Evolutionary conservation across 164 flowering plant species (phyloP).

Genomic region (Nymphaea thermarum): DNA sequence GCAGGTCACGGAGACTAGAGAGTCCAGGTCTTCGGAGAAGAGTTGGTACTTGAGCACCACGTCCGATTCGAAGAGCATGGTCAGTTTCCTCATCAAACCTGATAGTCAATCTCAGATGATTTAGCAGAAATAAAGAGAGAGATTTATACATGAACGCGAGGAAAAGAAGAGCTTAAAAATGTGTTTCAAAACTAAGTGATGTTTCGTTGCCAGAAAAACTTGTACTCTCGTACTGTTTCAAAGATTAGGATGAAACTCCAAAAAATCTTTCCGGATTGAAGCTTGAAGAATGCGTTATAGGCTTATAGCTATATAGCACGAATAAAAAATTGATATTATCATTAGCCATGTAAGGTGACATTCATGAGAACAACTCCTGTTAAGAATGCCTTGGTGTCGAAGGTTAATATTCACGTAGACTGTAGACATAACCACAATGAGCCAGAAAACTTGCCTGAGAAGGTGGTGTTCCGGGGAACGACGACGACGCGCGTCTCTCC

Average conservation of each 20-base stretch:
- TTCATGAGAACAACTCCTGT: no score
- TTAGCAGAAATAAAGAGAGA: constrained; percentile 3
- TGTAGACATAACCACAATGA: background rate
- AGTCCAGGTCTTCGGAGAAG: constrained; percentile 68
- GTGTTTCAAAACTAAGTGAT: no score
- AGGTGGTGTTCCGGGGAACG: constrained; percentile 36
- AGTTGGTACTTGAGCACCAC: constrained; percentile 74
- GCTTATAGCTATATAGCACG: no score
- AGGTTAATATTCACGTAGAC: no score
- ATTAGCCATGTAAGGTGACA: no score
- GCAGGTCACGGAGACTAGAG: constrained; percentile 54
- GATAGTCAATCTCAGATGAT: constrained; percentile 5
- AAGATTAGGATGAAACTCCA: no score
- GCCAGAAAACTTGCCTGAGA: constrained; percentile 30
- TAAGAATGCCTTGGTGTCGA: no score
- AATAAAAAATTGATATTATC: no score
- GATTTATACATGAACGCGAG: background rate
- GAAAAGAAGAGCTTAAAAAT: background rate
- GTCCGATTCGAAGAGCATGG: constrained; percentile 31
- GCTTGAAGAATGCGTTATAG: no score
- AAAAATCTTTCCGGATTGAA: no score
- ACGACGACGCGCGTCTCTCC: constrained; percentile 82
- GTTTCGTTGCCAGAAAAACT: no score
- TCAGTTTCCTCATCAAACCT: constrained; percentile 71
- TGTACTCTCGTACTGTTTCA: no score